Percentiles rank a stretch among this genome's conserved stretches.
Conservation (phyloP, 2,329 filamentous ascomycete species). For the Salinomyces thailandicus region DNA sequence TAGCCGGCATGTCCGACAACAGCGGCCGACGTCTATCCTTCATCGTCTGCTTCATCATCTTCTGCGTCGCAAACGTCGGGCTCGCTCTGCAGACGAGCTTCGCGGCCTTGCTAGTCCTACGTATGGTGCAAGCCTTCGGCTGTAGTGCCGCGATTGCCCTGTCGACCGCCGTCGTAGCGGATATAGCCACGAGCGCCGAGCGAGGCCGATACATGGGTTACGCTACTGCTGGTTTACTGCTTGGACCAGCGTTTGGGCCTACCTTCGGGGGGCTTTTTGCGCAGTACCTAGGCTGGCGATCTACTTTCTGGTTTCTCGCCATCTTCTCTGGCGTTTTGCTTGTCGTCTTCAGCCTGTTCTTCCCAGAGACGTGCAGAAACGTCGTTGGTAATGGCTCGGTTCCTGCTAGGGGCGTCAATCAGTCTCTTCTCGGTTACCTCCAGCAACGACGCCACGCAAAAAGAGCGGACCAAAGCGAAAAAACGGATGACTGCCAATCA, state of each 20-base stretch:
- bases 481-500: constrained; percentile 3
- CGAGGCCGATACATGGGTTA: constrained; percentile 32
- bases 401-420: constrained; percentile 17
- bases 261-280: constrained; percentile 23
- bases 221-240: constrained; percentile 12
- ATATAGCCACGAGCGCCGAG: constrained; percentile 27
- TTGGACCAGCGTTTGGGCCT: constrained; percentile 16
- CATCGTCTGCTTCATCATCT: constrained; percentile 22
- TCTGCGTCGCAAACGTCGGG: constrained; percentile 18
- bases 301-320: constrained; percentile 35
- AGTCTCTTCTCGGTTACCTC: constrained; percentile 18
- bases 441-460: constrained; percentile 12
- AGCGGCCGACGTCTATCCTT: constrained; percentile 18
- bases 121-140: constrained; percentile 33
- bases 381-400: constrained; percentile 31
- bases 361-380: constrained; percentile 32
- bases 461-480: constrained; percentile 3
- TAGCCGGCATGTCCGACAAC: constrained; percentile 20
- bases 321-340: constrained; percentile 29
- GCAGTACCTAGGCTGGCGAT: constrained; percentile 27
- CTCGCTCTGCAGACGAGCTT: constrained; percentile 18
- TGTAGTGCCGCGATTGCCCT: constrained; percentile 30
- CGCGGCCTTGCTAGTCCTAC: constrained; percentile 18
- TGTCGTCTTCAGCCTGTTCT: constrained; percentile 21
- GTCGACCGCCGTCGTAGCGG: constrained; percentile 25